Base-by-base conservation (phyloP, 148 eudicot species). In the Amaranthus palmeri region DNA sequence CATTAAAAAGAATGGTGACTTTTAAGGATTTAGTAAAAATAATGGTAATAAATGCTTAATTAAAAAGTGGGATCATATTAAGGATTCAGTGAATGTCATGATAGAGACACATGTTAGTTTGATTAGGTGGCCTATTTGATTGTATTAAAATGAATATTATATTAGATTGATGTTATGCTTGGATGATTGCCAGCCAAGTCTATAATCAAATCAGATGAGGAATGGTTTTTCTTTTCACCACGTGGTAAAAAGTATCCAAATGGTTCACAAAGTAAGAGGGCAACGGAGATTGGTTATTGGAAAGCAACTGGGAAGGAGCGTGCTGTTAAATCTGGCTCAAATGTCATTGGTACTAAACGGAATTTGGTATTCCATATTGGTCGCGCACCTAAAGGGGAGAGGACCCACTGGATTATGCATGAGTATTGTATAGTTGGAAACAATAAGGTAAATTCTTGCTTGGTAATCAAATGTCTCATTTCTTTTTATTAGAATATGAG, bases 401-500 rank as follows among this genome's bases (percentile, higher is more conserved):
- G 98, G 53, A 93, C 98, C 6, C 92, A 89, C 78, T 93, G 98
- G 98, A 86, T 91, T 46, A 93, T 93, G 92, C 97, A 91, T 11
- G 98, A 91, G 78, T 89, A 86, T 67, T 87, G 87, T 60, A 84
- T 86, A 82, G 48, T 63, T 44, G 96, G 81, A 61, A 83, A 69
- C 65, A 71, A 80, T 68, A 90, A 91, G 96, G 98, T 92, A 76
- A 76, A 75, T 65, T 8, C 4, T 40, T n/a, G 6, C 3, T 18
- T 56, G 6, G 8, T 18, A 8, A n/a, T 61, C 50, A 25, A n/a
- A n/a, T n/a, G n/a, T n/a, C n/a, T n/a, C n/a, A 25, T 25, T 25
- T 25, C 0, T 0, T 25, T 25, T 25, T 0, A 25, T 25, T 25
- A 0, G 36, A 25, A 25, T 25, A 25, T 1, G 36, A 25, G 36